Evolutionary conservation across 1,139 yeast genomes (phyloP).

Genomic region (Torulaspora globosa): DNA sequence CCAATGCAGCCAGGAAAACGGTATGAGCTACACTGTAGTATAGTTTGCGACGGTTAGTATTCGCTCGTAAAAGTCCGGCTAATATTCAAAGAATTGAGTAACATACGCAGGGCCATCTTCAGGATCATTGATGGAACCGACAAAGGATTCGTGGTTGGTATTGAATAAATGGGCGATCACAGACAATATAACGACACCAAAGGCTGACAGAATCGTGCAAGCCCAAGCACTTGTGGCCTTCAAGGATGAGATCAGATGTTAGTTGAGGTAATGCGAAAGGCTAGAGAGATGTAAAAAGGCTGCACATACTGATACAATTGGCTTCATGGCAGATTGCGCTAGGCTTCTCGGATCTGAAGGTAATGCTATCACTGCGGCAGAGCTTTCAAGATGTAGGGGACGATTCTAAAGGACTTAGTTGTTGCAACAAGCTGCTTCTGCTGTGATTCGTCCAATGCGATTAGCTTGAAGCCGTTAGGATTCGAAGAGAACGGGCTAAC

Average conservation of each 20-base stretch:
- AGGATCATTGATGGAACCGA: slow-evolving; percentile 89
- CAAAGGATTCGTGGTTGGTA: slow-evolving; percentile 80
- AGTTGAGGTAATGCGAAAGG: slow-evolving; percentile 1
- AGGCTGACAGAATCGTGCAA: slow-evolving; percentile 87
- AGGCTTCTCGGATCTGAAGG: background rate
- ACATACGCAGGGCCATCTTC: slow-evolving; percentile 80
- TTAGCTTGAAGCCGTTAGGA: background rate
- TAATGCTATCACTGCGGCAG: background rate
- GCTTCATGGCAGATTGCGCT: slow-evolving; percentile 36
- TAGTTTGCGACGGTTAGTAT: background rate
- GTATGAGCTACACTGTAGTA: slow-evolving; percentile 69
- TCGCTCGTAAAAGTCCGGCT: background rate
- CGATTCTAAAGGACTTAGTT: slow-evolving; percentile 3
- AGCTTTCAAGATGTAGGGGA: background rate
- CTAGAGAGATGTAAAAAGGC: background rate
- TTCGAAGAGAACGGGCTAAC: background rate
- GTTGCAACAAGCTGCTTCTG: slow-evolving; percentile 9
- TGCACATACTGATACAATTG: slow-evolving; percentile 44
- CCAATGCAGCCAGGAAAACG: slow-evolving; percentile 82
- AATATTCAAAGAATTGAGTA: background rate
- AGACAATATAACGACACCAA: slow-evolving; percentile 82
- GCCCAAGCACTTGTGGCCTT: slow-evolving; percentile 87
- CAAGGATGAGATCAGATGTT: slow-evolving; percentile 6
- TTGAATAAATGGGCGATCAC: slow-evolving; percentile 80
- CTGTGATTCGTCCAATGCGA: slow-evolving; percentile 7